Evolutionary conservation across 2,329 filamentous ascomycete genomes (phyloP).

Genomic region (Apiospora phragmitis): DNA sequence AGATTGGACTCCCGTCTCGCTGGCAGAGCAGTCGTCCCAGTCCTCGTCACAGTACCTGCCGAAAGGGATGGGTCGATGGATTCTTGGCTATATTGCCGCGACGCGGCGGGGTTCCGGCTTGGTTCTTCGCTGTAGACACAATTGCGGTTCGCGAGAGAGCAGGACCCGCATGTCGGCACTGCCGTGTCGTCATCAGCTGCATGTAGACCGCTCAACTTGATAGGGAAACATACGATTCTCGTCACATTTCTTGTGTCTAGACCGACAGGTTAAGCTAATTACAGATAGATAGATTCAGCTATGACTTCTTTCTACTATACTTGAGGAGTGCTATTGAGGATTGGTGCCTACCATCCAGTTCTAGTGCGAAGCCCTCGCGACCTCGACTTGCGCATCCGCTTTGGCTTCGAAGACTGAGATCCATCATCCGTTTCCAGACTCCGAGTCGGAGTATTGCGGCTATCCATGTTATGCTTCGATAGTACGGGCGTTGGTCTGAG

Average conservation of each 20-base stretch:
- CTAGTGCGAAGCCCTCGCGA: slow-evolving; percentile 23
- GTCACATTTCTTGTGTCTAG: slow-evolving; percentile 24
- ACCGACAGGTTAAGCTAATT: slow-evolving; percentile 17
- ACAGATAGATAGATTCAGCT: not conserved
- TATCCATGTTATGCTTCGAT: slow-evolving; percentile 8
- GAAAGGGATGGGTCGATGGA: not conserved
- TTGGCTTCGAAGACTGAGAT: not conserved
- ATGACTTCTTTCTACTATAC: not conserved
- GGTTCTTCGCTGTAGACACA: slow-evolving; percentile 17
- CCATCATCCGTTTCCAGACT: not conserved
- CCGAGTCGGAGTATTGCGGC: slow-evolving; percentile 5
- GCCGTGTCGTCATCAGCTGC: not conserved
- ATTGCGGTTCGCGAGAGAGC: slow-evolving; percentile 21
- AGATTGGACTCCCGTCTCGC: not conserved
- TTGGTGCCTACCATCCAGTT: slow-evolving; percentile 19
- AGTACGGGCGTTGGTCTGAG: not conserved
- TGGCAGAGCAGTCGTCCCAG: not conserved
- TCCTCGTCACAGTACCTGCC: not conserved
- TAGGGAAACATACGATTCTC: slow-evolving; percentile 19
- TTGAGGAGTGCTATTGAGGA: not conserved
- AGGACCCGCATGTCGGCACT: slow-evolving; percentile 22
- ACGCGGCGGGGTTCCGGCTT: not conserved
- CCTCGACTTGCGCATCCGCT: slow-evolving; percentile 23
- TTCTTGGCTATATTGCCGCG: not conserved
- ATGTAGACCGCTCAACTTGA: too few relatives aligned